Base-by-base conservation (phyloP, 2,329 filamentous ascomycete species). In the Graphilbum ipis-grandicollis region DNA sequence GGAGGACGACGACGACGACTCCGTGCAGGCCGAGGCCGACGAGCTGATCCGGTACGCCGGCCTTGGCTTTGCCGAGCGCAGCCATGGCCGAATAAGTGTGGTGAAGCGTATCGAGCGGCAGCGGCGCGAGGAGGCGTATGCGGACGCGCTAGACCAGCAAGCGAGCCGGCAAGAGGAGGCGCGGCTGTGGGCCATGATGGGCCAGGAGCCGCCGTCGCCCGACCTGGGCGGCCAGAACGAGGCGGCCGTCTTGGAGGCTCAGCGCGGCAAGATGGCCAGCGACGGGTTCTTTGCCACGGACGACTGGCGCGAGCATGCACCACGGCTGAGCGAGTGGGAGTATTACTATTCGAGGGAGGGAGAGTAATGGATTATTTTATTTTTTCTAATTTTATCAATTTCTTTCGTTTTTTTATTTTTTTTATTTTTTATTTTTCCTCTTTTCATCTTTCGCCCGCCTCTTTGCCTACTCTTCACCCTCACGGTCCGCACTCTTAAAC, bases 401-500 rank as follows among this genome's bases (percentile, higher is more conserved):
- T n/a, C n/a, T n/a, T n/a, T n/a, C n/a, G n/a, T n/a, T n/a, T n/a
- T n/a, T n/a, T n/a, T n/a, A n/a, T n/a, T n/a, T n/a, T n/a, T n/a
- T n/a, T n/a, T n/a, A n/a, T n/a, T n/a, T n/a, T n/a, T n/a, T n/a
- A n/a, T n/a, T n/a, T n/a, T n/a, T n/a, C n/a, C n/a, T n/a, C n/a
- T n/a, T n/a, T n/a, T n/a, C n/a, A n/a, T n/a, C n/a, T n/a, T n/a
- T n/a, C n/a, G n/a, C n/a, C n/a, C n/a, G n/a, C n/a, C n/a, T n/a
- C n/a, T n/a, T 14, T 29, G n/a, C 9, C 28, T 5, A 10, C 28
- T 9, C 21, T 13, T 29, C n/a, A 5, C 28, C 18, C 15, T 5
- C 2, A 15, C 18, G 22, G 9, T 13, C 3, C 19, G 64, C 65
- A 47, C 63, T 73, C 19, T 68, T 66, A 56, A 73, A 76, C 29